Evolutionary conservation across 2,329 filamentous ascomycete species (phyloP), one percentile per base, ranked within the genome.

Genomic region (Teratosphaeria viscida): DNA sequence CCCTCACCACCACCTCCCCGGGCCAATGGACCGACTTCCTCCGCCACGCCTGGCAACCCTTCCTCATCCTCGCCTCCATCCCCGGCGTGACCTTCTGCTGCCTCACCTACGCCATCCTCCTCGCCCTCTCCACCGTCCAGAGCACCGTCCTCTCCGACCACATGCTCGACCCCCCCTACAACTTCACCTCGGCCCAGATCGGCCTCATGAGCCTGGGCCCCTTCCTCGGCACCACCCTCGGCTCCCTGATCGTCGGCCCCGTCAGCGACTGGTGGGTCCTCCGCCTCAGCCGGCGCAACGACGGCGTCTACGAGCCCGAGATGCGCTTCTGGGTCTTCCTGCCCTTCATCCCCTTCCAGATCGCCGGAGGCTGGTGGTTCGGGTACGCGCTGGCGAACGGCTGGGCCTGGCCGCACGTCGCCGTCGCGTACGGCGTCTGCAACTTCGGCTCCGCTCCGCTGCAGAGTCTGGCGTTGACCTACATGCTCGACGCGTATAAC

Each of bases 181-280:
- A 79, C 71, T 81, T 83, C 68, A 73, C 72, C 23, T 73, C 78
- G 8, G 75, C 76, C 10, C 69, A 79, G 60, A 78, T 77, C 1
- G 81, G 81, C 0, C 72, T 82, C 47, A 79, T 81, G 63, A 78
- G 77, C 37, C 71, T 82, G 29, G 79, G 79, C 0, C 78, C 79
- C 0, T 78, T 81, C 64, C 60, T 1, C 74, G 60, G 60, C 14
- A 35, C 29, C 23, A 58, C 80, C 29, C 66, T 82, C 26, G 79
- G 77, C 29, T 74, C 78, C 59, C 47, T 79, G 8, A 63, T 78
- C 3, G 73, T 74, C 0, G 79, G 78, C 1, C 78, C 77, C 0
- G 63, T 81, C 54, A 79, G 76, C 64, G 79, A 79, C 66, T 76
- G 71, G 68, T 66, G 77, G 35, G 61, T 60, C 1, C 29, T 79